These are phyloP conservation scores for Casuarina glauca DNA, from an alignment of 306 rosid species.

Conservation along the genomic window DNA sequence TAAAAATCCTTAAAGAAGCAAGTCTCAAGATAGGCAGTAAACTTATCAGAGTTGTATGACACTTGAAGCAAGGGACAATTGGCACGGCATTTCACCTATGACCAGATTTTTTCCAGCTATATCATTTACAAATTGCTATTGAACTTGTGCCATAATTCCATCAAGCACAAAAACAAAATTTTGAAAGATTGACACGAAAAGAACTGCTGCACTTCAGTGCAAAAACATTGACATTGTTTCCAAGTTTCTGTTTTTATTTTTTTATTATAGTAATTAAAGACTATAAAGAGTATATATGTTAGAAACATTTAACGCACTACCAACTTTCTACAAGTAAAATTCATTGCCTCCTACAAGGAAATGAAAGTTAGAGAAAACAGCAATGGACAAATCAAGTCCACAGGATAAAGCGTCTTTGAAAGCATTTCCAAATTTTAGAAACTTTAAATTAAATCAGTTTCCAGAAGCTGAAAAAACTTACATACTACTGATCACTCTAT, in stretches of 20 bases:
- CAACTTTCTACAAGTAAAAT: not conserved
- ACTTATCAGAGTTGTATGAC: not conserved
- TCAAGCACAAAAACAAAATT: not conserved
- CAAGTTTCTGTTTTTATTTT: not conserved
- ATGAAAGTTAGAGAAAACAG: not conserved
- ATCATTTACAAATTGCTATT: not conserved
- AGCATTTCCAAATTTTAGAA: too few relatives aligned
- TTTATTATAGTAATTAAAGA: not conserved
- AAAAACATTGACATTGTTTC: not conserved
- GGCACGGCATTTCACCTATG: not conserved
- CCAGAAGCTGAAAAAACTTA: not conserved
- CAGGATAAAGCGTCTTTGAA: too few relatives aligned
- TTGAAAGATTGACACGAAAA: not conserved
- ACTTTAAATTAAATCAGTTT: not conserved
- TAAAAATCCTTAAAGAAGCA: not conserved
- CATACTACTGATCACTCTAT: not conserved
- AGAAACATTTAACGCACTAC: not conserved
- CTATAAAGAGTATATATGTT: not conserved
- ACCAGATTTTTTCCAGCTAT: not conserved
- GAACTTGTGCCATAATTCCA: not conserved
- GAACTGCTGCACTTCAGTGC: not conserved
- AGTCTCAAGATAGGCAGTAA: not conserved
- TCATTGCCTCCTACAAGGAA: not conserved
- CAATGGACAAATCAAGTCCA: not conserved
- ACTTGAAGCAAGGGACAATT: not conserved